Conservation (phyloP, 768 basidiomycete species). For the Boletus tylopilopsis region DNA sequence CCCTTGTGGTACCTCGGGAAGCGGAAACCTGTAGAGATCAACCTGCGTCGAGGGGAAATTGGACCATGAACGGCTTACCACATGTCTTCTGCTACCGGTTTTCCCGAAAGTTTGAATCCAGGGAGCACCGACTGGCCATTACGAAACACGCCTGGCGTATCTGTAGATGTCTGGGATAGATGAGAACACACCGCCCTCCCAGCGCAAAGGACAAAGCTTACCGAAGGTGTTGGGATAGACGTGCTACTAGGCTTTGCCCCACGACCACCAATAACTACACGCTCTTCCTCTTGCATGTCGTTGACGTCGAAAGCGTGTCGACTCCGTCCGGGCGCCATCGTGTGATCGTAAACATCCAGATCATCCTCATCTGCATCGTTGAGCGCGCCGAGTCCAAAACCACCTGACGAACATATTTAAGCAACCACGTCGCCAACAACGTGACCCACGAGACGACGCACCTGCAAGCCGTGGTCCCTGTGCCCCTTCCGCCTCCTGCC, state of each 20-base stretch:
- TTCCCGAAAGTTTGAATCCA: conserved; percentile 71
- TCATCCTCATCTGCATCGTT: conserved; percentile 97
- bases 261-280: conserved; percentile 40
- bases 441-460: too few species aligned
- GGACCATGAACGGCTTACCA: conserved; percentile 44
- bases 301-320: conserved; percentile 63
- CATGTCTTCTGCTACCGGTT: conserved; percentile 65
- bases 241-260: conserved; percentile 7
- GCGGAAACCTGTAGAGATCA: conserved; percentile 59
- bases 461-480: conserved; percentile 57
- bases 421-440: too few species aligned
- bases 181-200: conserved; percentile 6
- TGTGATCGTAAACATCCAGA: conserved; percentile 72
- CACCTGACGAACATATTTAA: too few species aligned
- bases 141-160: conserved; percentile 44
- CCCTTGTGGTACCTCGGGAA: conserved; percentile 75
- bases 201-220: background rate
- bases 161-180: conserved; percentile 16
- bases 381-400: conserved; percentile 84
- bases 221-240: conserved; percentile 4
- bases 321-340: conserved; percentile 34
- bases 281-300: conserved; percentile 64
- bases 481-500: conserved; percentile 25
- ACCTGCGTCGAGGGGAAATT: conserved; percentile 14
- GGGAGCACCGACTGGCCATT: conserved; percentile 71